Conservation (phyloP, 2,329 filamentous ascomycete genomes). For the Talaromyces sp. region DNA sequence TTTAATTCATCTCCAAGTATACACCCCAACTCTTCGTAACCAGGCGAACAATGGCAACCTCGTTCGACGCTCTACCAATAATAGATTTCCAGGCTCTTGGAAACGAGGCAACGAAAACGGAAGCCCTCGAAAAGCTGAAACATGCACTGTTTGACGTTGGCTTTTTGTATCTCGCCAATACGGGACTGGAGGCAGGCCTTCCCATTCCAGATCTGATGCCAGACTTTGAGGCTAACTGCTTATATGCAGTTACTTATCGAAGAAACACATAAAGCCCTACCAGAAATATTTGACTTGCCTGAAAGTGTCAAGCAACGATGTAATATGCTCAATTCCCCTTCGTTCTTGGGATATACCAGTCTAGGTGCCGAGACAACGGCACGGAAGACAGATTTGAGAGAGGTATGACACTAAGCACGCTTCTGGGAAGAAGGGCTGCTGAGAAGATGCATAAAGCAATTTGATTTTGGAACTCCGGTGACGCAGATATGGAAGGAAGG, state of each 20-base stretch:
- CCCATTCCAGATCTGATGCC: conserved; percentile 21
- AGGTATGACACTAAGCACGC: neutral
- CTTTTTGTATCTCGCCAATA: conserved; percentile 38
- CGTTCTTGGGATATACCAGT: conserved; percentile 61
- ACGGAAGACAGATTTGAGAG: conserved; percentile 46
- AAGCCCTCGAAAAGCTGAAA: conserved; percentile 29
- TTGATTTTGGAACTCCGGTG: conserved; percentile 5
- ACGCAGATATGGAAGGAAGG: neutral
- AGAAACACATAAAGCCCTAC: conserved; percentile 24
- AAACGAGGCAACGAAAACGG: conserved; percentile 27
- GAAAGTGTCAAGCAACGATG: conserved; percentile 25
- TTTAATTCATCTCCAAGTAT: neutral
- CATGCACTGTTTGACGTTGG: conserved; percentile 38
- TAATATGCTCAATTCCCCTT: conserved; percentile 50
- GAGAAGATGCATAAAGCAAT: conserved; percentile 47
- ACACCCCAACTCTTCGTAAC: neutral
- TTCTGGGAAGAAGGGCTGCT: neutral
- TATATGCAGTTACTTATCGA: conserved; percentile 20
- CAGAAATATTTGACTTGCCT: conserved; percentile 26
- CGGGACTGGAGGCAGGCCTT: conserved; percentile 33
- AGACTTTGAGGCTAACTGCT: neutral
- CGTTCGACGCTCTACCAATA: conserved; percentile 1
- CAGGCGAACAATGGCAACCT: neutral
- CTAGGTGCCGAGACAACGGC: conserved; percentile 58
- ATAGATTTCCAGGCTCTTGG: conserved; percentile 32